Percentiles rank a stretch among this genome's conserved stretches.
phyloP scores from a whole-genome alignment of 257 asterid species.

The Anisodus tanguticus region DNA sequence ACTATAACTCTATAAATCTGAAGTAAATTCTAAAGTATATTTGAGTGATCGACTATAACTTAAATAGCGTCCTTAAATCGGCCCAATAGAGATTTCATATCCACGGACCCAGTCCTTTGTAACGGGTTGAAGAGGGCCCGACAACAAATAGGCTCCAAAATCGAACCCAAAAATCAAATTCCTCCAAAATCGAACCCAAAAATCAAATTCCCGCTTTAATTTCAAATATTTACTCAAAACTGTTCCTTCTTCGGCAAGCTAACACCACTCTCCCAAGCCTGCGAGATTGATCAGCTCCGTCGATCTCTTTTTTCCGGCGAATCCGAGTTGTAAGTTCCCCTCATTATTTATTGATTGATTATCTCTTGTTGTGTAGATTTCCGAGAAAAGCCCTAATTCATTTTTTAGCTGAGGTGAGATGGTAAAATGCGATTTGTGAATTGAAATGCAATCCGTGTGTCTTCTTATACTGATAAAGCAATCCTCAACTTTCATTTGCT shows the following conservation, averaged over 20 bases:
- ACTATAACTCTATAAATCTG: no score
- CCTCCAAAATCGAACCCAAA: no score
- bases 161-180: no score
- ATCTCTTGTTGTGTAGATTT: neutral
- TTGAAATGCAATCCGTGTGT: neutral
- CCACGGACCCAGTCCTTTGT: no score
- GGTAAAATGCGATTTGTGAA: neutral
- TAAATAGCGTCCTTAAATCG: no score
- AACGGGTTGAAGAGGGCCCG: no score
- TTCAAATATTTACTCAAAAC: neutral
- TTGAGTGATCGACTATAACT: no score
- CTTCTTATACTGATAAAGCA: neutral
- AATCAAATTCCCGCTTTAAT: no score
- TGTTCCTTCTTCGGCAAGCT: neutral
- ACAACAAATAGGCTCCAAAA: no score
- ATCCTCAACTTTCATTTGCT: neutral
- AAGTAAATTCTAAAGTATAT: no score
- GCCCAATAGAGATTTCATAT: no score
- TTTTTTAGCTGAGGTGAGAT: neutral
- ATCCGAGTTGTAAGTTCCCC: constrained; percentile 7
- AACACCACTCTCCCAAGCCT: neutral
- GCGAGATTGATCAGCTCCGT: no score
- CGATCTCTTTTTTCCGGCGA: neutral
- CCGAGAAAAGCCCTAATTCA: neutral
- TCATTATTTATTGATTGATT: neutral